Base-by-base conservation (phyloP, 192 early-diverging fungal genomes). In the Backusella liffmaniae region DNA sequence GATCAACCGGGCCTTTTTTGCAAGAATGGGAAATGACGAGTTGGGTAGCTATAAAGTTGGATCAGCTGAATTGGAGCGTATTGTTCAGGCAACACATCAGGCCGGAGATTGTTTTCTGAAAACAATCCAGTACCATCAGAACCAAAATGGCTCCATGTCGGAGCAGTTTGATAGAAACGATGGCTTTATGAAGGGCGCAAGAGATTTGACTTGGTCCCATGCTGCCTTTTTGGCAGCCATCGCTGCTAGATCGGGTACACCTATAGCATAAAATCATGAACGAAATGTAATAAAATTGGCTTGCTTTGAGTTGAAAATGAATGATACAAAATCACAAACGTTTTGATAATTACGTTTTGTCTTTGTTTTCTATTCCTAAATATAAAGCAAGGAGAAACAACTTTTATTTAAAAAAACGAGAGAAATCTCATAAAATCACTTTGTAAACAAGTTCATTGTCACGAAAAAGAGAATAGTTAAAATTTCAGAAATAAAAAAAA, bases 191-290 rank as follows among this genome's bases (percentile, higher is more conserved):
- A 82, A 77, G 1, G 92, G 92, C 1, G 94, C 92, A 12, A 69
- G 73, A 1, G 84, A 93, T 66, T 76, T 95, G 75, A 94, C 94
- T 0, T 94, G 94, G 94, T 88, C 85, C 49, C 90, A 94, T 77
- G 91, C 89, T 0, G 85, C 88, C 0, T 85, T 91, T 30, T 65
- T 89, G 21, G 77, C 82, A 36, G 84, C 86, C 9, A 44, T 70
- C 10, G 34, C 59, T 26, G 80, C 84, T 29, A 75, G 80, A 37
- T 26, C 72, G 13, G 76, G 76, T 34, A 71, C 15, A 3, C 76
- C 72, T 4, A 46, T 74, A 6, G n/a, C 30, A 9, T 74, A 74
- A 70, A 49, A 9, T 41, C 12, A 44, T 49, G 1, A 4, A 49
- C 1, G n/a, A 16, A 44, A 44, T 49, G 46, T 18, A 49, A 7